Conservation (phyloP, 2,329 filamentous ascomycete genomes). For the Diaporthe sp. region DNA sequence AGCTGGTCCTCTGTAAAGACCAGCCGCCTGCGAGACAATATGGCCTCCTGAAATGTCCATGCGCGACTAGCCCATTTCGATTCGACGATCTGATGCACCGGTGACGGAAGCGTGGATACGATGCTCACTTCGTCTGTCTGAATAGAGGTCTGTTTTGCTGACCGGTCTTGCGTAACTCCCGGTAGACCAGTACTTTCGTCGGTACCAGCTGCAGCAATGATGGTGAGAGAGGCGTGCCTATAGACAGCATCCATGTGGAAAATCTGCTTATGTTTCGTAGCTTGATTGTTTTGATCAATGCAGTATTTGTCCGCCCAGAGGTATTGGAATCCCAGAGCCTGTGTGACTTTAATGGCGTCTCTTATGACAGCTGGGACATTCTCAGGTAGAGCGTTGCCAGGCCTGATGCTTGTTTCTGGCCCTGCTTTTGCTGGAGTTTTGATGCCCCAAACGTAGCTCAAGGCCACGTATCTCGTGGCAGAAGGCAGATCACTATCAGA, state of each 20-base stretch:
- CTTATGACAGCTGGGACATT: background rate
- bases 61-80: conserved; percentile 15
- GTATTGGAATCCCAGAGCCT: background rate
- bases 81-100: background rate
- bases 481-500: background rate
- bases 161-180: background rate
- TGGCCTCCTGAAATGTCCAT: background rate
- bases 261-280: background rate
- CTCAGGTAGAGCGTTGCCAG: background rate
- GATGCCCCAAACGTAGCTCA: background rate
- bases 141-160: background rate
- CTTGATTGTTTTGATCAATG: background rate
- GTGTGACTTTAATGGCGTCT: background rate
- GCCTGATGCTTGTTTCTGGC: background rate
- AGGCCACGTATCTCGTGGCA: background rate
- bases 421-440: background rate
- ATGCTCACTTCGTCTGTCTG: background rate
- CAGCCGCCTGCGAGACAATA: background rate
- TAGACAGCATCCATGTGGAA: background rate
- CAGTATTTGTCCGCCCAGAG: background rate
- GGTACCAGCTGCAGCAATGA: background rate
- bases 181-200: background rate
- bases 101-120: background rate
- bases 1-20: background rate
- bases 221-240: background rate